Evolutionary conservation across 2,329 filamentous ascomycete species (phyloP).

Genomic region (Aspergillus pseudoterreus): DNA sequence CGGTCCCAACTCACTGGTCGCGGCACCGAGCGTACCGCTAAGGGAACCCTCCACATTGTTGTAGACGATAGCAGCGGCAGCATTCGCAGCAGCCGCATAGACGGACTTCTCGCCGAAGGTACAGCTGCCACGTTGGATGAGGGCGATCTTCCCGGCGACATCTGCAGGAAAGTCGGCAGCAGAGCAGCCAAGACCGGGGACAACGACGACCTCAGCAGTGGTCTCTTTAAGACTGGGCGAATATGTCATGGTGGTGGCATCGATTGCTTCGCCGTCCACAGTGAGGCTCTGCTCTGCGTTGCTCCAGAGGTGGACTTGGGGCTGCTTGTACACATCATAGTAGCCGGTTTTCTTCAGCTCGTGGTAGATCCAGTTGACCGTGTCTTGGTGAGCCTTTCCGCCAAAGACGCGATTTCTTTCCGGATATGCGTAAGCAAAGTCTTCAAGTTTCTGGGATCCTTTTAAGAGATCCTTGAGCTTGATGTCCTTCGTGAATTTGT

Average conservation of each 20-base stretch:
- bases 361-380: slow-evolving; percentile 59
- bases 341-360: slow-evolving; percentile 45
- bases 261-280: slow-evolving; percentile 51
- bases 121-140: slow-evolving; percentile 68
- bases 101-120: slow-evolving; percentile 68
- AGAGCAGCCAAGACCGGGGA: slow-evolving; percentile 61
- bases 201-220: slow-evolving; percentile 50
- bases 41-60: slow-evolving; percentile 64
- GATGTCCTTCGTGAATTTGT: slow-evolving; percentile 39
- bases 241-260: slow-evolving; percentile 58
- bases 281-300: slow-evolving; percentile 58
- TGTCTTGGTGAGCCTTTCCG: slow-evolving; percentile 57
- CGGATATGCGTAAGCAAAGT: slow-evolving; percentile 27
- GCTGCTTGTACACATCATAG: slow-evolving; percentile 48
- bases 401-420: slow-evolving; percentile 29
- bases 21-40: slow-evolving; percentile 65
- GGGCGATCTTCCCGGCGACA: slow-evolving; percentile 62
- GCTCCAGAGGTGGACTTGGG: slow-evolving; percentile 59
- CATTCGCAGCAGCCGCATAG: slow-evolving; percentile 65
- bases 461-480: slow-evolving; percentile 53
- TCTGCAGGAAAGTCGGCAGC: slow-evolving; percentile 58
- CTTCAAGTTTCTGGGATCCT: slow-evolving; percentile 55
- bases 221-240: slow-evolving; percentile 48
- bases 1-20: slow-evolving; percentile 41
- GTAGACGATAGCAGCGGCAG: slow-evolving; percentile 68